Evolutionary conservation across 306 rosid species (phyloP), one percentile per base, ranked within the genome.

Genomic region (Acacia crassicarpa): DNA sequence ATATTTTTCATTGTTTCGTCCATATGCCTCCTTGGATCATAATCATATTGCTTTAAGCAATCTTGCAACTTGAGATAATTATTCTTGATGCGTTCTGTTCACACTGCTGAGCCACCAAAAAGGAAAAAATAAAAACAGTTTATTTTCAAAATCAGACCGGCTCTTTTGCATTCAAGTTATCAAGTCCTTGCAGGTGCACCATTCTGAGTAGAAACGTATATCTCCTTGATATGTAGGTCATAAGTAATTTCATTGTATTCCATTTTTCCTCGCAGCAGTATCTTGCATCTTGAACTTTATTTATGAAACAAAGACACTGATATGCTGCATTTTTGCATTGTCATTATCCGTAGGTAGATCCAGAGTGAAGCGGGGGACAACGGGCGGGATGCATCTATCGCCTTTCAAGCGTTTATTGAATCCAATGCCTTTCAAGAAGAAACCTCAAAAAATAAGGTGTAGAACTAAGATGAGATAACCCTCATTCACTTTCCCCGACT

Each of bases 381-480:
- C 58, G 62, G 83, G 61, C 43, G 85, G 62, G 45, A 81, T 76
- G 5, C 40, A 74, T 53, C 9, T 75, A 35, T 72, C 84, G 78
- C 95, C 93, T 72, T 89, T 91, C 59, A 92, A 77, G 89, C 92
- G 85, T 3, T 76, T 89, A 79, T 56, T 87, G 82, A 86, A 79
- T 86, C 70, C 78, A 45, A 45, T 58, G 27, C 44, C 89, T 40
- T 87, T 92, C 75, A 92, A 95, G 90, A 92, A 92, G 91, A 93
- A 84, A 89, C 79, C 85, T 76, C 56, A 80, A 62, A 85, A 82
- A 85, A 67, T 58, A 33, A 86, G 84, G 85, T 78, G 79, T 61
- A 82, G 73, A 83, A 72, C 86, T 65, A 86, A 67, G 77, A 59
- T 27, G 76, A 75, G 75, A 33, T 81, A 66, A 80, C 35, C 41